These are phyloP conservation scores for Draba incana DNA, from an alignment of 345 rosid genomes.

Conservation along the genomic window DNA sequence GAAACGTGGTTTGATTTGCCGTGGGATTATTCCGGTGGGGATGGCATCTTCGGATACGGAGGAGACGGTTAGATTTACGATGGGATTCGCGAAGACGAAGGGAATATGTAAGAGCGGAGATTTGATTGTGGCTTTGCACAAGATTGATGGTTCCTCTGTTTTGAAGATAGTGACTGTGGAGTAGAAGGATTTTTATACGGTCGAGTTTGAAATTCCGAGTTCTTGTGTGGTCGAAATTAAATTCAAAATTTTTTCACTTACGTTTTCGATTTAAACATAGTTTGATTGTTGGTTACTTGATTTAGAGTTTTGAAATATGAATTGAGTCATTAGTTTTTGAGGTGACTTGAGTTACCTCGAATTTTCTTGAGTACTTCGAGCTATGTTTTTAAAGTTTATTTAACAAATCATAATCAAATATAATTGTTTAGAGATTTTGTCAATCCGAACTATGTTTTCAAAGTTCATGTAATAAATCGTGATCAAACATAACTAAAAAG, in stretches of 20 bases:
- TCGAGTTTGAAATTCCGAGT: not conserved
- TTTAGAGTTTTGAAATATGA: no score
- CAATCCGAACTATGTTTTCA: no score
- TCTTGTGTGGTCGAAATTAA: not conserved
- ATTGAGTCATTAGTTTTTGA: no score
- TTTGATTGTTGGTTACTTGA: not conserved
- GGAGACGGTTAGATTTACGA: slow-evolving; percentile 58
- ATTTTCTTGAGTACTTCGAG: no score
- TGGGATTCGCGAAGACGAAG: slow-evolving; percentile 56
- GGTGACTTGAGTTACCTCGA: no score
- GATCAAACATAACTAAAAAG: no score
- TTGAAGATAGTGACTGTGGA: slow-evolving; percentile 10
- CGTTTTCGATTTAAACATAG: not conserved
- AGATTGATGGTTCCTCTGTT: slow-evolving; percentile 19
- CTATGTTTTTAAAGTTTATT: no score
- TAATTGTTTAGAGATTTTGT: no score
- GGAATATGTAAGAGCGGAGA: slow-evolving; percentile 65
- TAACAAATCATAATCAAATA: no score
- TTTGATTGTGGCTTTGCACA: slow-evolving; percentile 54
- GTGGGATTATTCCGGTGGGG: slow-evolving; percentile 71
- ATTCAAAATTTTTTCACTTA: not conserved
- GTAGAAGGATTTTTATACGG: not conserved
- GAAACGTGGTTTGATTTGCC: slow-evolving; percentile 67
- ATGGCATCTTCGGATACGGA: slow-evolving; percentile 75
- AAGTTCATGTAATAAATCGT: no score